Evolutionary conservation across 2,329 filamentous ascomycete genomes (phyloP).

Genomic region (Westerdykella aurantiaca): DNA sequence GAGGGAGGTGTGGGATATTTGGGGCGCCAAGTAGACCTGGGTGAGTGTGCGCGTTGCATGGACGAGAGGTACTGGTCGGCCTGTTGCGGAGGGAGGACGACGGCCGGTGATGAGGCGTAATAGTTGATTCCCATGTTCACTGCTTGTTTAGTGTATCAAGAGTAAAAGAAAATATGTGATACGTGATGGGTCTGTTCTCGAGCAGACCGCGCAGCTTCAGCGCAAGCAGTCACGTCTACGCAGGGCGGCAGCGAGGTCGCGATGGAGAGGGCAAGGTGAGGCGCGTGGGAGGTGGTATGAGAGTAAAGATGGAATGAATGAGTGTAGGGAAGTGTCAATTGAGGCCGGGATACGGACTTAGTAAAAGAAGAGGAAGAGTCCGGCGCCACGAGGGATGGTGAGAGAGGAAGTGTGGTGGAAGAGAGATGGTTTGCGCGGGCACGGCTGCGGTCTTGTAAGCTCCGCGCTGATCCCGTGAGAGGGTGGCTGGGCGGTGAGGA

Average conservation of each 20-base stretch:
- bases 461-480: slow-evolving; percentile 29
- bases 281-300: slow-evolving; percentile 8
- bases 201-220: slow-evolving; percentile 26
- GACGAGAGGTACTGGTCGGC: slow-evolving; percentile 33
- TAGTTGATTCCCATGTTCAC: slow-evolving; percentile 42
- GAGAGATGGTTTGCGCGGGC: slow-evolving; percentile 31
- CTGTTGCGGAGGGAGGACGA: slow-evolving; percentile 42
- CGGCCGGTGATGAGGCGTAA: slow-evolving; percentile 44
- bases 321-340: neutral
- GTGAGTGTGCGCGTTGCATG: slow-evolving; percentile 30
- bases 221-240: slow-evolving; percentile 16
- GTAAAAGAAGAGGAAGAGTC: slow-evolving; percentile 12
- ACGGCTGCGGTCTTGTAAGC: slow-evolving; percentile 33
- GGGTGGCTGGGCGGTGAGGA: slow-evolving; percentile 24
- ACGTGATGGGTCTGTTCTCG: slow-evolving; percentile 26
- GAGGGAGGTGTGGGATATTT: slow-evolving; percentile 40
- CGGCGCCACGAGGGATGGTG: slow-evolving; percentile 15
- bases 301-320: slow-evolving; percentile 11
- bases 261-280: slow-evolving; percentile 6
- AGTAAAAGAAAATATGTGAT: slow-evolving; percentile 24
- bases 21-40: slow-evolving; percentile 27
- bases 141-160: slow-evolving; percentile 38
- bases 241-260: slow-evolving; percentile 19
- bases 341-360: neutral
- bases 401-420: slow-evolving; percentile 30